phyloP scores from a whole-genome alignment of 148 eudicot genomes.

The Persicaria tinctoria region DNA sequence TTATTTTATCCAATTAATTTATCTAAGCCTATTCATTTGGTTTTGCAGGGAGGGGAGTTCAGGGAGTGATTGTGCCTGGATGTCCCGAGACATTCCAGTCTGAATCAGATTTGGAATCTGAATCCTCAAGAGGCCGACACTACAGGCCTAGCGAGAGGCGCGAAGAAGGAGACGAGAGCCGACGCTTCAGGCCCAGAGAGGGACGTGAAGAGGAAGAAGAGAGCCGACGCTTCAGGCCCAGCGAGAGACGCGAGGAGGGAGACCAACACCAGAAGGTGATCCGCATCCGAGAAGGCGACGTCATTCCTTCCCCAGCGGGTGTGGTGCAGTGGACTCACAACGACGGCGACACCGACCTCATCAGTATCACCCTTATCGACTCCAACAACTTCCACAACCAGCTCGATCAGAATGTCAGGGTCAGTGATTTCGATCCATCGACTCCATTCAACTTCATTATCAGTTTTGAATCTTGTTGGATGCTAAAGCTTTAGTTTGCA shows the following conservation, averaged over 20 bases:
- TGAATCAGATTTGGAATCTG: not conserved
- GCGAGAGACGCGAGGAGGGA: not conserved
- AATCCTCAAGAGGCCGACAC: not conserved
- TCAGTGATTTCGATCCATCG: not conserved
- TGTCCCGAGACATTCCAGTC: conserved; percentile 51
- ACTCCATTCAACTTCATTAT: not conserved
- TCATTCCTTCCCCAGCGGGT: conserved; percentile 41
- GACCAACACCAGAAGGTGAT: conserved; percentile 52
- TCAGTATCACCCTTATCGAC: conserved; percentile 34
- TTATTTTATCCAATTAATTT: not conserved
- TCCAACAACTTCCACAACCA: conserved; percentile 41
- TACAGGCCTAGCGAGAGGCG: not conserved
- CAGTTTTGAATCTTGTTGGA: not conserved
- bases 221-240: not conserved
- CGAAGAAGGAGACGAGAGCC: not conserved
- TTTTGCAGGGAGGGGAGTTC: conserved; percentile 37
- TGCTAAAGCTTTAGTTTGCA: not conserved
- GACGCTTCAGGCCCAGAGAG: not conserved
- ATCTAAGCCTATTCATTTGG: not conserved
- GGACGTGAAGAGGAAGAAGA: not conserved
- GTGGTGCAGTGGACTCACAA: conserved; percentile 43
- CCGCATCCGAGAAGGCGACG: conserved; percentile 35
- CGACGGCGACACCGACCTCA: conserved; percentile 32
- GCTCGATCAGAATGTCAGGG: conserved; percentile 47
- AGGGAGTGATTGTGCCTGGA: conserved; percentile 40